Evolutionary conservation across 2,329 filamentous ascomycete genomes (phyloP), one percentile per base, ranked within the genome.

Genomic region (Helotiales sp.): DNA sequence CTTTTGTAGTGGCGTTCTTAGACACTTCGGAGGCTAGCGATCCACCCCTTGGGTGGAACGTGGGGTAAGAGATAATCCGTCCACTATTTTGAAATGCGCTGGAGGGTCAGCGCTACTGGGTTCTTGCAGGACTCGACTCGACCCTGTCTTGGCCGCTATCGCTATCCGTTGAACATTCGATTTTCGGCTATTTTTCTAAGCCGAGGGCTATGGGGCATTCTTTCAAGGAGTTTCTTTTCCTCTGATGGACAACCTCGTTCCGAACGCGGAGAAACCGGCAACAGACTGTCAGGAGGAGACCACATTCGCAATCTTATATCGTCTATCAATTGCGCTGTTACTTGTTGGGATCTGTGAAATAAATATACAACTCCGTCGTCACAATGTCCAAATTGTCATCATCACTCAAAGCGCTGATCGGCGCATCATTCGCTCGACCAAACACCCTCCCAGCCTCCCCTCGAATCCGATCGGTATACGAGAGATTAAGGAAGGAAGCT

Each of bases 321-420:
- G 28, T 24, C 34, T 13, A 32, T 24, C 30, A 26, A 20, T 40
- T 45, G 30, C 24, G n/a, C n/a, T 50, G 11, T 34, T 55, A 3
- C 34, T 6, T 7, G 22, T 13, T 37, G 43, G 20, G 8, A 10
- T 8, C 8, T 43, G 55, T 20, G 26, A 61, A 43, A 49, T 11
- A 13, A 11, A 40, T 40, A 40, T 40, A 3, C 34, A 24, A 59
- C 17, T 22, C n/a, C n/a, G n/a, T n/a, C n/a, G n/a, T 24, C 6
- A 68, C 75, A 72, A 93, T 93, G 91, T 89, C 91, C 6, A 93
- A 92, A 78, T 84, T 95, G 22, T 91, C 91, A 1, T 82, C 86
- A 1, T 80, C 87, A 59, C 84, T 95, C 73, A 94, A 93, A 80
- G 84, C 87, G 55, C 86, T 94, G 70, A 90, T 94, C 80, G 91